Conservation (phyloP, 2,329 filamentous ascomycete genomes). For the Whalleya microplaca region DNA sequence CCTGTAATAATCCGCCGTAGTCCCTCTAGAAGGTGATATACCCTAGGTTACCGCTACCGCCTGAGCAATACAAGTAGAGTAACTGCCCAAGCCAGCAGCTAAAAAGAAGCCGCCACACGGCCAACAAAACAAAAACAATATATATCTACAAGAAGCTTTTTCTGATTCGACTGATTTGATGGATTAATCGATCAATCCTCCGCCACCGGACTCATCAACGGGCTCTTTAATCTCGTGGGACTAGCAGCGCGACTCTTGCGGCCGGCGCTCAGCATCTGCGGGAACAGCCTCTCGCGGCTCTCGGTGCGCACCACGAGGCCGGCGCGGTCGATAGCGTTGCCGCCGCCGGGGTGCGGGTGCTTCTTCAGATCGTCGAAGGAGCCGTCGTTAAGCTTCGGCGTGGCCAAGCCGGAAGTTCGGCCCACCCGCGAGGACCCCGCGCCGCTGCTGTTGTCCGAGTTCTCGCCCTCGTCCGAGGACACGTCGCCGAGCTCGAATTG, state of each 20-base stretch:
- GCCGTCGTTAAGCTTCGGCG: slow-evolving; percentile 62
- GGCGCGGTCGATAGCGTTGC: slow-evolving; percentile 62
- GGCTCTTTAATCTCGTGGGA: slow-evolving; percentile 63
- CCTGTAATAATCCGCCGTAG: too few relatives aligned
- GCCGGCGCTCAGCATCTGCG: slow-evolving; percentile 59
- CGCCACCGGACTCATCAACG: slow-evolving; percentile 54
- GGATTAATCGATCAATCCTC: slow-evolving; percentile 39
- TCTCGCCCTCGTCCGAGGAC: slow-evolving; percentile 66
- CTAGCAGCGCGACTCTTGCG: slow-evolving; percentile 61
- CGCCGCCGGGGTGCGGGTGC: slow-evolving; percentile 40
- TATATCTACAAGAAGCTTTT: too few relatives aligned
- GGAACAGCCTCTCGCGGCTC: slow-evolving; percentile 76
- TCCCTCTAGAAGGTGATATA: too few relatives aligned
- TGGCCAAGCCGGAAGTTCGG: slow-evolving; percentile 68
- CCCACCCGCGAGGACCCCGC: slow-evolving; percentile 56
- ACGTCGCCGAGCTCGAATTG: slow-evolving; percentile 79
- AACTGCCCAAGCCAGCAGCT: too few relatives aligned
- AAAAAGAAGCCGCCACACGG: too few relatives aligned
- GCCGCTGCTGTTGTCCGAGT: slow-evolving; percentile 63
- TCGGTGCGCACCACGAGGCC: slow-evolving; percentile 83
- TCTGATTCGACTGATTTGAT: too few relatives aligned
- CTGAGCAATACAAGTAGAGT: too few relatives aligned
- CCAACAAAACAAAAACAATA: too few relatives aligned
- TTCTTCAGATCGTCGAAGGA: slow-evolving; percentile 53
- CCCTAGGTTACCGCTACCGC: too few relatives aligned